phyloP scores from a whole-genome alignment of 371 early-diverging fungal species.

The Zopfochytrium polystomum region DNA sequence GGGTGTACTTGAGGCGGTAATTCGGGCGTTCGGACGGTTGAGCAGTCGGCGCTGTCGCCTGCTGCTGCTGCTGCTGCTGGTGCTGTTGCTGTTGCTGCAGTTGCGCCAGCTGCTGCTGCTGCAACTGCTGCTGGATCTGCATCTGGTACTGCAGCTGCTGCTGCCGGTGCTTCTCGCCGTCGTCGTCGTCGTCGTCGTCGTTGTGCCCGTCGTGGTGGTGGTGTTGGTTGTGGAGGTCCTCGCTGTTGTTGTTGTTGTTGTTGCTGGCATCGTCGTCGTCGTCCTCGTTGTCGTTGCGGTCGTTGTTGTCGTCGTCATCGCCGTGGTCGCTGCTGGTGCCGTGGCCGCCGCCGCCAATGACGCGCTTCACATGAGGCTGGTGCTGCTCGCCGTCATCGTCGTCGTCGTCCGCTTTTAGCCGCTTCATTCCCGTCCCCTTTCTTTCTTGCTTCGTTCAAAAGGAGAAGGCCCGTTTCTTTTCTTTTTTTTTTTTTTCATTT shows the following conservation, averaged over 20 bases:
- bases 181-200: too few relatives aligned
- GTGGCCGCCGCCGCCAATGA: not conserved
- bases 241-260: not conserved
- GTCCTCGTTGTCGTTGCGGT: not conserved
- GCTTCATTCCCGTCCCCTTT: too few relatives aligned
- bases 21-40: conserved; percentile 47
- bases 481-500: too few relatives aligned
- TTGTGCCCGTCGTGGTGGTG: not conserved
- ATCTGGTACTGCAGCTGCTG: too few relatives aligned
- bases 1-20: conserved; percentile 80
- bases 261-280: not conserved
- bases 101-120: too few relatives aligned
- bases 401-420: not conserved
- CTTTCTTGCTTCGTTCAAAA: too few relatives aligned
- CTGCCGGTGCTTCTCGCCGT: too few relatives aligned
- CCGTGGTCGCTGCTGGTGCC: not conserved
- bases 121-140: too few relatives aligned
- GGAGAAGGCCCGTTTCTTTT: too few relatives aligned
- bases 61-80: conserved; percentile 2
- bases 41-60: not conserved
- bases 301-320: conserved; percentile 2
- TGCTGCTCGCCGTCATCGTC: conserved; percentile 2
- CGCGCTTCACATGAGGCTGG: not conserved
- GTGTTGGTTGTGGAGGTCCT: conserved; percentile 4
- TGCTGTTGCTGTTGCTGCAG: too few relatives aligned